Evolutionary conservation across 495 filamentous ascomycete genomes (phyloP), one percentile per base, ranked within the genome.

Genomic region (Trichoderma parareesei): DNA sequence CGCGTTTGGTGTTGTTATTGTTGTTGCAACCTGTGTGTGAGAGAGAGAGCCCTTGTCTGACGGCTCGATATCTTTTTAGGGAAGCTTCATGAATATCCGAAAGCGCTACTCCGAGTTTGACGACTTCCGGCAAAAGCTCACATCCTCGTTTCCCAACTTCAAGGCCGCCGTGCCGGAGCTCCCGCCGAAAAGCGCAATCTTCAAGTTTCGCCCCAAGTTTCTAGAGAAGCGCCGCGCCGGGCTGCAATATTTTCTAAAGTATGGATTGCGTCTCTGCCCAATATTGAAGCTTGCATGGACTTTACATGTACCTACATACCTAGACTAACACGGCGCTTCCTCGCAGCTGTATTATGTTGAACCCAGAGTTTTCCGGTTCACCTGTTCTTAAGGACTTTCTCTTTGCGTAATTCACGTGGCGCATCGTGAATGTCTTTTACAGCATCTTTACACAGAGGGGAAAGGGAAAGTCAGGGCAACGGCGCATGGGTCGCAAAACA

Each of bases 31-130:
- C 5, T 46, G 7, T 10, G 42, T 44, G 43, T 46, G 43, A 16
- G 43, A 5, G 43, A 27, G 27, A 27, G 27, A 27, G 27, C 27
- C 5, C 57, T 60, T 9, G 40, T 44, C 38, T 18, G 55, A 37
- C 13, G 10, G 18, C n/a, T 57, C 1, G 9, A 3, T 35, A 18
- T n/a, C 5, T 27, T 2, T 14, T 38, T 43, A 85, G 79, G 82
- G 82, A 18, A 76, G 78, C 44, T 73, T 72, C 16, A 84, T 85
- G 73, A 77, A 79, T 65, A 83, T 85, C 33, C 76, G 82, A 60
- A 85, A 84, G 67, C 77, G 82, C 62, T 85, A 84, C 69, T 84
- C 81, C n/a, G 82, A 85, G 61, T 84, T 85, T 66, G 80, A 84
- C 69, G 79, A 79, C 44, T 74, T 85, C 16, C 75, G 81, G 10